Conservation (phyloP, 306 rosid genomes). For the Dicorynia guianensis region DNA sequence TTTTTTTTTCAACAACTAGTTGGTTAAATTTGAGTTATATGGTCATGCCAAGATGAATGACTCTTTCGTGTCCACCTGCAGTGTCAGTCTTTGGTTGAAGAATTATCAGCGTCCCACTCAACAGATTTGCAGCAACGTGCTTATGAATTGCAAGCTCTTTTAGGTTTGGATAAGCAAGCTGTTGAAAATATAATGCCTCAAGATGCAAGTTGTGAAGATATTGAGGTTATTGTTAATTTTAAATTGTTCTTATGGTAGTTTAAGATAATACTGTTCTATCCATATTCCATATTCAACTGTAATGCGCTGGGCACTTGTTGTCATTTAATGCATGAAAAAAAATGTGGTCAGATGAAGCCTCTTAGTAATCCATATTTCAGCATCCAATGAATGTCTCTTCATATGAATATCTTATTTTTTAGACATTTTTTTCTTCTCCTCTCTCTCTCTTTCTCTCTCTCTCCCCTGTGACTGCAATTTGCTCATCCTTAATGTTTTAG, state of each 20-base stretch:
- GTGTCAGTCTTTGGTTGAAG: constrained; percentile 89
- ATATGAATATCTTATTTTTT: background rate
- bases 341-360: constrained; percentile 4
- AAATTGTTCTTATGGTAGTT: constrained; percentile 22
- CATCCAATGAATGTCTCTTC: background rate
- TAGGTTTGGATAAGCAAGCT: constrained; percentile 64
- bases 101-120: constrained; percentile 82
- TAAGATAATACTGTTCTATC: constrained; percentile 1
- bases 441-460: background rate
- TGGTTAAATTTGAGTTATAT: constrained; percentile 35
- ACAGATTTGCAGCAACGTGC: constrained; percentile 96
- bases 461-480: background rate
- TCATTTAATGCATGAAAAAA: background rate
- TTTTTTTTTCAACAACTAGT: background rate
- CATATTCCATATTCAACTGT: constrained; percentile 2
- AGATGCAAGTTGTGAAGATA: constrained; percentile 86
- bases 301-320: constrained; percentile 4
- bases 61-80: constrained; percentile 45
- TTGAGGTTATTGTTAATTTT: constrained; percentile 63
- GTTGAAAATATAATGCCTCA: constrained; percentile 64
- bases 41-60: constrained; percentile 7
- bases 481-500: background rate
- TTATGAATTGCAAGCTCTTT: constrained; percentile 81
- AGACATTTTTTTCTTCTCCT: background rate
- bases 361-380: constrained; percentile 14